Evolutionary conservation across 495 filamentous ascomycete species (phyloP).

Genomic region (Podospora anserina): DNA sequence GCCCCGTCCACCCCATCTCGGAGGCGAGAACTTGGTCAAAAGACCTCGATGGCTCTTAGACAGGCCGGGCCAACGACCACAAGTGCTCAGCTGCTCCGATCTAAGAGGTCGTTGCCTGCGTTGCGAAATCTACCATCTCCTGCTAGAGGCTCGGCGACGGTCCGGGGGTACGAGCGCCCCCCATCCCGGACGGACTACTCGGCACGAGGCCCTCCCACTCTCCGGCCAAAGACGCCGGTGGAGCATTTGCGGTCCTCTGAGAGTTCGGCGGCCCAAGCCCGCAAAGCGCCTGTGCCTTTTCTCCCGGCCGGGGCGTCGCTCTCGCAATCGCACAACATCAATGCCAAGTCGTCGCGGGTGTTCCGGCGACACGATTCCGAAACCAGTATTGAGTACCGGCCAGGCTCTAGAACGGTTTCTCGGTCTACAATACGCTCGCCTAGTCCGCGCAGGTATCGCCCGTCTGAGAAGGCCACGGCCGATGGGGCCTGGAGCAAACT

Average conservation of each 20-base stretch:
- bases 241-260: conserved; percentile 57
- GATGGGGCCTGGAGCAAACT: conserved; percentile 54
- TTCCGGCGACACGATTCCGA: conserved; percentile 74
- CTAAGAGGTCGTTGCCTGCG: conserved; percentile 84
- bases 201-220: conserved; percentile 38
- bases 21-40: conserved; percentile 56
- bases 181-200: conserved; percentile 42
- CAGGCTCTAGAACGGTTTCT: conserved; percentile 54
- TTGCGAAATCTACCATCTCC: conserved; percentile 58
- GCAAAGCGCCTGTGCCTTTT: conserved; percentile 69
- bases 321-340: conserved; percentile 75
- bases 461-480: conserved; percentile 36
- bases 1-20: conserved; percentile 53
- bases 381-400: conserved; percentile 52
- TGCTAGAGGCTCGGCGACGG: conserved; percentile 35
- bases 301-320: conserved; percentile 72
- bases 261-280: conserved; percentile 48
- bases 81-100: conserved; percentile 67
- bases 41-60: conserved; percentile 51
- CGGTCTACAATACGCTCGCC: conserved; percentile 55
- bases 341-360: conserved; percentile 63
- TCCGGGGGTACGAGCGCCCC: conserved; percentile 51
- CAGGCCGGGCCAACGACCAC: conserved; percentile 62
- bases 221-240: conserved; percentile 69
- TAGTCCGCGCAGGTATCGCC: conserved; percentile 48